phyloP scores from a whole-genome alignment of 208 protist genomes.

The Acanthamoeba lenticulata region DNA sequence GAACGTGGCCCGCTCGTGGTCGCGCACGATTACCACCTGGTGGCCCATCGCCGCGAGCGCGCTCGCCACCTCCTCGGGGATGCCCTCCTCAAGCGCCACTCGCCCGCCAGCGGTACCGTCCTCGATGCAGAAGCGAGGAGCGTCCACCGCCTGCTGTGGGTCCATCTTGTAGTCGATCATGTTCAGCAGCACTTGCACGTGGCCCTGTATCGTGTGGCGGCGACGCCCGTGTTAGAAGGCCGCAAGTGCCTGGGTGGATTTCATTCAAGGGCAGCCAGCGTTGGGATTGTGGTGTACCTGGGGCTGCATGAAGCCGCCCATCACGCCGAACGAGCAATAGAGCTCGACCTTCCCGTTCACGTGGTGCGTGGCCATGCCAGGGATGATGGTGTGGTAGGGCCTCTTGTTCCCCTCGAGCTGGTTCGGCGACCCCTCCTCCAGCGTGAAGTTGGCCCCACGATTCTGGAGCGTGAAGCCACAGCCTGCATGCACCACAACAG shows the following conservation, averaged over 20 bases:
- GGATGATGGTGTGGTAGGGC: conserved; percentile 91
- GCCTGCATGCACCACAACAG: conserved; percentile 10
- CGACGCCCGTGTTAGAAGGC: too few relatives aligned
- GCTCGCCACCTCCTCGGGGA: not conserved
- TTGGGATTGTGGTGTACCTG: too few relatives aligned
- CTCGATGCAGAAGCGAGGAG: conserved; percentile 81
- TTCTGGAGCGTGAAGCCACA: conserved; percentile 90
- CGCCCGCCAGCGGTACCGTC: not conserved
- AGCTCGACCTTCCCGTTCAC: conserved; percentile 75
- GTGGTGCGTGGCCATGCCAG: conserved; percentile 79
- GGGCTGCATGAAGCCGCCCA: conserved; percentile 89
- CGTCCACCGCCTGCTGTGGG: conserved; percentile 85
- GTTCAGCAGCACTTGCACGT: conserved; percentile 85
- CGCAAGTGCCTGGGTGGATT: too few relatives aligned
- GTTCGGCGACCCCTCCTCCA: conserved; percentile 82
- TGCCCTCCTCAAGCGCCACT: conserved; percentile 66
- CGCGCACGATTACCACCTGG: not conserved
- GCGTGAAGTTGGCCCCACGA: conserved; percentile 82
- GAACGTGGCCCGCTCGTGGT: conserved; percentile 66
- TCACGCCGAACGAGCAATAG: conserved; percentile 80
- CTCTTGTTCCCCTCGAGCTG: conserved; percentile 80
- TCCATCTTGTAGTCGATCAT: conserved; percentile 83
- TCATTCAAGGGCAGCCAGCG: too few relatives aligned
- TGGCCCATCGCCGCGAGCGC: conserved; percentile 68
- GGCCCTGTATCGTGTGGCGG: too few relatives aligned